These are phyloP conservation scores for Aspergillus carlsbadensis DNA, from an alignment of 495 filamentous ascomycete species.

Conservation along the genomic window DNA sequence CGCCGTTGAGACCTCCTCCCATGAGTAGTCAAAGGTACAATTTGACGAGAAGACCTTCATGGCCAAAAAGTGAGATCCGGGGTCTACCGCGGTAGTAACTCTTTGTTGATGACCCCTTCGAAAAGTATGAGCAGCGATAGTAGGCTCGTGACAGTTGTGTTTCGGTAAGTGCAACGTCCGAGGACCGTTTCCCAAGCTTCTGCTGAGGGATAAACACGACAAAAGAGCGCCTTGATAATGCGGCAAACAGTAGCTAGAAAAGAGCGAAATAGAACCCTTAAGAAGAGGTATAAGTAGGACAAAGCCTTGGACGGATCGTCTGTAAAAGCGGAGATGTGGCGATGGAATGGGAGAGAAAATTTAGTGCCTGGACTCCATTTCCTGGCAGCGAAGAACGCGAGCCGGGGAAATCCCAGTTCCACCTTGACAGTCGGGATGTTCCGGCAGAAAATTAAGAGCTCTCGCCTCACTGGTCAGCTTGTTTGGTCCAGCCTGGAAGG, in stretches of 20 bases:
- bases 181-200: too few relatives aligned
- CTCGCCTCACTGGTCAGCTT: slow-evolving; percentile 35
- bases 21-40: slow-evolving; percentile 93
- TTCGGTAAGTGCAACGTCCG: too few relatives aligned
- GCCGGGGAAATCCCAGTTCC: slow-evolving; percentile 4
- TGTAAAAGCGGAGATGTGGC: slow-evolving; percentile 17
- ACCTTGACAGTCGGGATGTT: slow-evolving; percentile 20
- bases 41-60: slow-evolving; percentile 95
- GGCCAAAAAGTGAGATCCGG: slow-evolving; percentile 2
- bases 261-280: background rate
- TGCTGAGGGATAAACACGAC: background rate
- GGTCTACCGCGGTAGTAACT: background rate
- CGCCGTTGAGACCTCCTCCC: slow-evolving; percentile 97
- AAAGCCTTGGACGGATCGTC: background rate
- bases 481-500: slow-evolving; percentile 45
- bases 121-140: background rate
- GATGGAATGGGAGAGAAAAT: slow-evolving; percentile 18
- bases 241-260: background rate
- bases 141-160: background rate
- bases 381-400: background rate
- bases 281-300: background rate
- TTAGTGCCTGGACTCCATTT: slow-evolving; percentile 6
- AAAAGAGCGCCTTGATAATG: background rate
- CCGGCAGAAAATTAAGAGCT: slow-evolving; percentile 24
- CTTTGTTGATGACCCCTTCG: background rate